Evolutionary conservation across 768 basidiomycete genomes (phyloP), one percentile per base, ranked within the genome.

Genomic region (Tubosaeta sp.): DNA sequence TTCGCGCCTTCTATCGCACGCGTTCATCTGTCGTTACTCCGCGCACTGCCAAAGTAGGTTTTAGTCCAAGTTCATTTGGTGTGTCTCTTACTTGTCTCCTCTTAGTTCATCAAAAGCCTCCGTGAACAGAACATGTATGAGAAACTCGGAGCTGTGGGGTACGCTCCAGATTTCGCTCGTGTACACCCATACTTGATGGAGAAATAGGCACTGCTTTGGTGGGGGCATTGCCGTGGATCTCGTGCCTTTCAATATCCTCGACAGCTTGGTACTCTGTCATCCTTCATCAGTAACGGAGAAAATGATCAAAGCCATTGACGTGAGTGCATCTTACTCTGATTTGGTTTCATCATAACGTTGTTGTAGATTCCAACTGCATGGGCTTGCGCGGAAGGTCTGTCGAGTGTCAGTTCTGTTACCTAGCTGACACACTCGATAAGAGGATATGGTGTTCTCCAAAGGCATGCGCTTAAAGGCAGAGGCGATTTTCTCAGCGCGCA

Each of bases 141-240:
- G 42, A 72, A 65, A 55, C 65, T 80, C 29, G 75, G 76, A 0
- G 68, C 72, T 13, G 68, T 75, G 17, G 79, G 78, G 67, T 78
- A 65, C 12, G 62, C 52, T 6, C 14, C 26, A 22, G 17, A 41
- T 43, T 35, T 31, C 46, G 17, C 16, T 26, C 4, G 2, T n/a
- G 2, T 10, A 29, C 43, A 26, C 17, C 34, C 38, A 41, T 33
- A 45, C 38, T 45, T 10, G 22, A 53, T n/a, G 13, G 19, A 22
- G 33, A 13, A 11, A 14, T 32, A 77, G 74, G 27, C 73, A 73
- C 43, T 73, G 65, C 57, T 74, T 71, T 57, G 71, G 78, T 37
- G 68, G 72, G 17, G 51, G 64, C 6, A 54, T 66, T 4, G 64
- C 67, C 12, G 57, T 55, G 29, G 65, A 63, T 29, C 61, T 72